Conservation (phyloP, 2,329 filamentous ascomycete species). For the Intubia oerlemansii region DNA sequence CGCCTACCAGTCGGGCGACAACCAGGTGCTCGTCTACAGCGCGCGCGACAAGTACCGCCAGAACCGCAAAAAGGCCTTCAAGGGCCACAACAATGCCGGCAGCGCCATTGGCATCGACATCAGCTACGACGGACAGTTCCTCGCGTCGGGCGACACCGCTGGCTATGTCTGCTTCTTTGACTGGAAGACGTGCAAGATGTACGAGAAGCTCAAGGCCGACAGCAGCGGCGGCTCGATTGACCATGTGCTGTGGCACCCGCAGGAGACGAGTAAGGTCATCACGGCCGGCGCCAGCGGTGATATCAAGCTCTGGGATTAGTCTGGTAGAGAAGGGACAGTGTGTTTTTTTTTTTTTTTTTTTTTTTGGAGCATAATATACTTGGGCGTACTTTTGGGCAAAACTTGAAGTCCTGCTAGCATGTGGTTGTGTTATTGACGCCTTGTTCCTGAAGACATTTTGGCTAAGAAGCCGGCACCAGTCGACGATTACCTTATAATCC, state of each 20-base stretch:
- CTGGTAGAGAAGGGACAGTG: too few relatives aligned
- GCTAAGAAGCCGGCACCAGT: too few relatives aligned
- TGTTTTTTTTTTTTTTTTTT: too few relatives aligned
- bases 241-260: constrained; percentile 89
- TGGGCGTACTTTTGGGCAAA: too few relatives aligned
- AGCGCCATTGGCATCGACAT: constrained; percentile 80
- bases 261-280: constrained; percentile 85
- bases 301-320: constrained; percentile 82
- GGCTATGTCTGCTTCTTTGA: constrained; percentile 96
- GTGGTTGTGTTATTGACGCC: too few relatives aligned
- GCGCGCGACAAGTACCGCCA: constrained; percentile 90
- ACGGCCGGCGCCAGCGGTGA: constrained; percentile 77
- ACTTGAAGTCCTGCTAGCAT: too few relatives aligned
- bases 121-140: constrained; percentile 78
- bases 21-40: constrained; percentile 91
- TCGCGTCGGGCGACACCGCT: constrained; percentile 67
- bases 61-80: constrained; percentile 91
- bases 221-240: constrained; percentile 64
- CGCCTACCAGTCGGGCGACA: constrained; percentile 82
- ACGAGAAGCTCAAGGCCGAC: constrained; percentile 79
- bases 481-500: too few relatives aligned
- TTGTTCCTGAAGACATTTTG: too few relatives aligned
- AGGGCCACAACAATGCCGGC: constrained; percentile 88
- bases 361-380: too few relatives aligned
- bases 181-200: constrained; percentile 99